Base-by-base conservation (phyloP, 2,329 filamentous ascomycete genomes). In the Camptophora hylomeconis region DNA sequence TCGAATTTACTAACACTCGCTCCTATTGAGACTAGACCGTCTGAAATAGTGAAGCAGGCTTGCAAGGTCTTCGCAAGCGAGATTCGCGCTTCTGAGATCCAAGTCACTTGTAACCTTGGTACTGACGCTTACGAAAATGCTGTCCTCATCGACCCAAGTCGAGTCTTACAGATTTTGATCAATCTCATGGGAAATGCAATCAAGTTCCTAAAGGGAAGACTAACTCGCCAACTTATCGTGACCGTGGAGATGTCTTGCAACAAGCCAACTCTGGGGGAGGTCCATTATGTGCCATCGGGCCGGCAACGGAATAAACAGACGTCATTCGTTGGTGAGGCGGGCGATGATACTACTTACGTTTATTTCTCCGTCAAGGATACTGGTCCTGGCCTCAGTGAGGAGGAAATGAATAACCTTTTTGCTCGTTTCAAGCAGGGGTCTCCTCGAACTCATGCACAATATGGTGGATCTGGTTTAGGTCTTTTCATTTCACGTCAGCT, bases 161-260 rank as follows among this genome's bases (percentile, higher is more conserved):
- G 80, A 13, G 70, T 86, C 28, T 65, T 79, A 30, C 80, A 86
- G 50, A 75, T 84, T 1, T 60, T 84, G 2, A 82, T 86, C 48
- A 87, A 86, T 42, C 62, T 87, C 2, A 67, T 80, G 3, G 80
- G 77, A 4, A 86, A 86, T 44, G 77, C 79, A 0, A 73, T 86
- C 49, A 86, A 86, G 44, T 86, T 84, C 45, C 86, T 80, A 13
- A 59, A 61, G 11, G 66, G 58, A n/a, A 64, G 72, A 3, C 36
- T 37, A 20, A 34, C 13, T 1, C 47, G 60, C 18, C 27, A 57
- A 50, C 67, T 70, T 30, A 60, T 55, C 9, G 62, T 71, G 8
- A 60, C 59, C 3, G 52, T 70, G 8, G 62, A 57, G 7, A 66
- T 65, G 3, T 60, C 61, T 4, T 47, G 31, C 3, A 36, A 51